A percentile compares a stretch with the other conserved stretches of the same genome.
Conservation (phyloP, 192 early-diverging fungal species). For the Coemansia sp. region DNA sequence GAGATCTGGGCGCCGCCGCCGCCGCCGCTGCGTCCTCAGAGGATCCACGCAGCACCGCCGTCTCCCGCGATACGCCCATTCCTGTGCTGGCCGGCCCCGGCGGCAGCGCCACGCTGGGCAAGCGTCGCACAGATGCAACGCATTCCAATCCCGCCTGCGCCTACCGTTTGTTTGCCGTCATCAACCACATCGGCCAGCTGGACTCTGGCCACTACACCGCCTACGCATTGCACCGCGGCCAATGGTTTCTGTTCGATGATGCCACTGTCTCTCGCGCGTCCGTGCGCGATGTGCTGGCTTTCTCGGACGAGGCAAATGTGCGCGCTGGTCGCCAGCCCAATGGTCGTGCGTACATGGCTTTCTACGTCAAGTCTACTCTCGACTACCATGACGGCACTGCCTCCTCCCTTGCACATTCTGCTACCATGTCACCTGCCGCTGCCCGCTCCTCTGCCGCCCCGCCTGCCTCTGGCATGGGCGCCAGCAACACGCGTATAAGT, state of each 20-base stretch:
- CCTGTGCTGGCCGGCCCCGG: conserved; percentile 36
- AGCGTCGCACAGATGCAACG: conserved; percentile 31
- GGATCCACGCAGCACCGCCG: background rate
- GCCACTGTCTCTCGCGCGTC: conserved; percentile 67
- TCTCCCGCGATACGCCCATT: conserved; percentile 22
- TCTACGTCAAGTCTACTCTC: conserved; percentile 71
- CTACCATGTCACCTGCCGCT: background rate
- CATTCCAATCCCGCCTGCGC: conserved; percentile 66
- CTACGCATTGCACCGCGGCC: conserved; percentile 69
- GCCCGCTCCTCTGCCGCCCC: background rate
- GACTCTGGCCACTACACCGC: conserved; percentile 97
- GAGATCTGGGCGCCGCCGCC: conserved; percentile 1
- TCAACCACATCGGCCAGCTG: conserved; percentile 86
- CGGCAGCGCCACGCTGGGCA: conserved; percentile 24
- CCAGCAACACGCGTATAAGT: conserved; percentile 22
- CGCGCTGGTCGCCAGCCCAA: conserved; percentile 45
- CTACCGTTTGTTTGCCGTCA: conserved; percentile 88
- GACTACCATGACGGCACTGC: conserved; percentile 58
- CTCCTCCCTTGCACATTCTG: background rate
- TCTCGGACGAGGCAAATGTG: conserved; percentile 61
- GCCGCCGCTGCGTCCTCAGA: background rate
- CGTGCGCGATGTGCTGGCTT: conserved; percentile 69
- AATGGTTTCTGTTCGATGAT: conserved; percentile 94
- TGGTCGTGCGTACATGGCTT: conserved; percentile 76
- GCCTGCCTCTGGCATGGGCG: conserved; percentile 15